A percentile compares a stretch with the other conserved stretches of the same genome.
These are phyloP conservation scores for Russula brevipes DNA, from an alignment of 768 basidiomycete species.

Conservation along the genomic window DNA sequence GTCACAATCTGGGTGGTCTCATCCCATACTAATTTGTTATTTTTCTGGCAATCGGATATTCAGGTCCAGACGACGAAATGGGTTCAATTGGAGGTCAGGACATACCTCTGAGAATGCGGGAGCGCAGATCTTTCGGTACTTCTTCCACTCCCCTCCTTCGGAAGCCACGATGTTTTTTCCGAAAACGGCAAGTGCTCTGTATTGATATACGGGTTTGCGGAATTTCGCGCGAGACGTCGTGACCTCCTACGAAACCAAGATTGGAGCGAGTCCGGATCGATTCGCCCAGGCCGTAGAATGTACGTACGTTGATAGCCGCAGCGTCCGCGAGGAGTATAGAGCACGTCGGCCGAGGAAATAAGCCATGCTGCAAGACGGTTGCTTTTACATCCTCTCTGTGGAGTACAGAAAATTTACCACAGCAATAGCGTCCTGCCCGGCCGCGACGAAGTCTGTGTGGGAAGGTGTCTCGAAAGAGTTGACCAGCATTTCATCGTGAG, in stretches of 20 bases:
- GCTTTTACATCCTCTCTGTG: not conserved
- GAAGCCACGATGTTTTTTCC: conserved; percentile 61
- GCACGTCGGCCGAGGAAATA: not conserved
- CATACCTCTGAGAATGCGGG: conserved; percentile 62
- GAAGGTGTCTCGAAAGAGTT: not conserved
- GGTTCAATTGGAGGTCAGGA: too few relatives aligned
- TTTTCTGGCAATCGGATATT: conserved; percentile 26
- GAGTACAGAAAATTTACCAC: not conserved
- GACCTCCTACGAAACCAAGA: conserved; percentile 42
- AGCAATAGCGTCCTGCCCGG: conserved; percentile 11
- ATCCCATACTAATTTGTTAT: conserved; percentile 39
- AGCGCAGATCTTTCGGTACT: conserved; percentile 54
- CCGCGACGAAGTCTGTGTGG: conserved; percentile 8
- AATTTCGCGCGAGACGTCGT: conserved; percentile 46
- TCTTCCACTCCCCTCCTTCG: conserved; percentile 62
- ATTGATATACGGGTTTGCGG: conserved; percentile 50
- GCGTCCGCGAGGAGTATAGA: conserved; percentile 15
- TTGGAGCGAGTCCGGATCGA: not conserved
- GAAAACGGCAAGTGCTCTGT: conserved; percentile 44
- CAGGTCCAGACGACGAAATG: not conserved
- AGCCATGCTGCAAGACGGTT: not conserved
- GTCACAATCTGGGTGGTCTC: conserved; percentile 33
- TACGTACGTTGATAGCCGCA: conserved; percentile 15
- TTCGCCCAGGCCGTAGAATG: not conserved
- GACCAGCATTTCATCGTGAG: too few relatives aligned